Conservation (phyloP, 1,284 basidiomycete genomes). For the Tetrapyrgos nigripes region DNA sequence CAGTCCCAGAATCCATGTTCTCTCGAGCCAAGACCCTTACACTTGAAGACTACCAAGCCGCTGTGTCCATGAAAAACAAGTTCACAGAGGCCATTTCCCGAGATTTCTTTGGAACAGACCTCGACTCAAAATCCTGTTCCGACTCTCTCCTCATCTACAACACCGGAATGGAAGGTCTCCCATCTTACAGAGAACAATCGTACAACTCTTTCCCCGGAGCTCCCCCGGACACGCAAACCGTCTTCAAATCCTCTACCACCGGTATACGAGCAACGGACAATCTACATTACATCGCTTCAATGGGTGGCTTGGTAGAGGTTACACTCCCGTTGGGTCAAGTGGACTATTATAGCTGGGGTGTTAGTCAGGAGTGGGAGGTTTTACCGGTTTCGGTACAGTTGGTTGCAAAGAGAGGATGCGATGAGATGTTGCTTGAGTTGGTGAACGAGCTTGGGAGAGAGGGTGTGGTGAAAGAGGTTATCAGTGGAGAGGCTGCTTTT, state of each 20-base stretch:
- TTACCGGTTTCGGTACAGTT: slow-evolving; percentile 41
- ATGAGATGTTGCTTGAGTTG: slow-evolving; percentile 37
- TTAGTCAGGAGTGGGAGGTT: slow-evolving; percentile 36
- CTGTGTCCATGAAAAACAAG: slow-evolving; percentile 28
- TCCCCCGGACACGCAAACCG: slow-evolving; percentile 27
- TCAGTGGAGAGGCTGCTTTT: slow-evolving; percentile 22
- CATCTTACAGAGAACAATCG: slow-evolving; percentile 40
- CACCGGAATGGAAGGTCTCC: slow-evolving; percentile 36
- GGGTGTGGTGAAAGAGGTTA: slow-evolving; percentile 28
- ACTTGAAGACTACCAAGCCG: slow-evolving; percentile 29
- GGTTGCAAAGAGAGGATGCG: slow-evolving; percentile 39
- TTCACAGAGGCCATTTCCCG: slow-evolving; percentile 29
- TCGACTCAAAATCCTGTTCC: slow-evolving; percentile 39
- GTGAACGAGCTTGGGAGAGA: slow-evolving; percentile 32
- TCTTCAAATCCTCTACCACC: slow-evolving; percentile 25
- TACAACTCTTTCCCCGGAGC: slow-evolving; percentile 36
- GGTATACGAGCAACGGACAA: slow-evolving; percentile 28
- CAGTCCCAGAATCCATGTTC: slow-evolving; percentile 35
- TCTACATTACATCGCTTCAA: slow-evolving; percentile 39
- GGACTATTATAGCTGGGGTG: slow-evolving; percentile 36
- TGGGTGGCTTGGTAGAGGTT: slow-evolving; percentile 41
- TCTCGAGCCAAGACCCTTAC: slow-evolving; percentile 28
- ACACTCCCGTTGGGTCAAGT: slow-evolving; percentile 43
- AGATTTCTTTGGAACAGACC: slow-evolving; percentile 32
- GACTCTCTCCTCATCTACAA: slow-evolving; percentile 43